Evolutionary conservation across 2,329 filamentous ascomycete species (phyloP).

Genomic region (Helicocarpus griseus): DNA sequence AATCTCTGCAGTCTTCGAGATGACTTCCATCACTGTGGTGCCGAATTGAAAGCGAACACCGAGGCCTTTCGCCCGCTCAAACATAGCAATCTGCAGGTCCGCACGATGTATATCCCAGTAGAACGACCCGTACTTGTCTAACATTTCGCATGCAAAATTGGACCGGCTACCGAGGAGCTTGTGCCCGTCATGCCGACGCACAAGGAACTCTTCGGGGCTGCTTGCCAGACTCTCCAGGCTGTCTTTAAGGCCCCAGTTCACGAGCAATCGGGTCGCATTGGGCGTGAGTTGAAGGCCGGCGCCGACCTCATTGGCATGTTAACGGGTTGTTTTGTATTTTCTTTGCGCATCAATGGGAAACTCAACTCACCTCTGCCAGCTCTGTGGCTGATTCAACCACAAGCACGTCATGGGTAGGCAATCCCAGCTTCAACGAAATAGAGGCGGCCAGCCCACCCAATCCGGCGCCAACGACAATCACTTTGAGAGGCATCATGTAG

Average conservation of each 20-base stretch:
- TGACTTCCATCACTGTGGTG: constrained; percentile 35
- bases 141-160: constrained; percentile 43
- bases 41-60: constrained; percentile 36
- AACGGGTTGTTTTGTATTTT: no score
- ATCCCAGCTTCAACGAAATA: constrained; percentile 12
- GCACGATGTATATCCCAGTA: constrained; percentile 54
- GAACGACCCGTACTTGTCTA: constrained; percentile 45
- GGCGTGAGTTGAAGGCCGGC: constrained; percentile 27
- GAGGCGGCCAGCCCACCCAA: constrained; percentile 14
- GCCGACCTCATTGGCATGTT: constrained; percentile 10
- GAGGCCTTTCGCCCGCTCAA: constrained; percentile 41
- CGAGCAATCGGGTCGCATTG: constrained; percentile 21
- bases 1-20: constrained; percentile 39
- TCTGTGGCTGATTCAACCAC: constrained; percentile 29
- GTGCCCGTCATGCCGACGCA: constrained; percentile 17
- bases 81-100: constrained; percentile 49
- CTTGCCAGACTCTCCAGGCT: no score
- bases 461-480: constrained; percentile 13
- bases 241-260: constrained; percentile 20
- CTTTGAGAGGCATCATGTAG: neutral
- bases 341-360: neutral
- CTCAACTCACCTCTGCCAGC: constrained; percentile 27
- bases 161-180: no score
- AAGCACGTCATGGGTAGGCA: constrained; percentile 13
- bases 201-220: constrained; percentile 22